A percentile compares a stretch with the other conserved stretches of the same genome.
These are phyloP conservation scores for Gossypium thurberi DNA, from an alignment of 345 rosid genomes.

Conservation along the genomic window DNA sequence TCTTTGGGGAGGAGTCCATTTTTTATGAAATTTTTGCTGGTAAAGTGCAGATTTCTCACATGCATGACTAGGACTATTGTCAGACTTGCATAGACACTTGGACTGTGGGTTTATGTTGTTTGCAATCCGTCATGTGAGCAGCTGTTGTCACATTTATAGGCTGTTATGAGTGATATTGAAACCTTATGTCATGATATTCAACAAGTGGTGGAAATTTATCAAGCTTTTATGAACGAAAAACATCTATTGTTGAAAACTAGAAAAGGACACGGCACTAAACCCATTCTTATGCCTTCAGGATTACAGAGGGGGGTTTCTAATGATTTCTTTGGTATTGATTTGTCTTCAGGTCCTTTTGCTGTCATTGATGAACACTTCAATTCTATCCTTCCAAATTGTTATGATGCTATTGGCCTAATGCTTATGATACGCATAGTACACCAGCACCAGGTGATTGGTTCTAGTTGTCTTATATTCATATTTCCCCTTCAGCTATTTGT, in stretches of 20 bases:
- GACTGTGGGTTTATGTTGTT: neutral
- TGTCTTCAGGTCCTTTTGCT: conserved; percentile 82
- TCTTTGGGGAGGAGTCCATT: conserved; percentile 90
- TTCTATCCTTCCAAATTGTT: conserved; percentile 76
- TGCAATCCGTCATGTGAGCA: neutral
- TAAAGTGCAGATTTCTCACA: conserved; percentile 18
- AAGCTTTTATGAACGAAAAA: neutral
- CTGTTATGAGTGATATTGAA: neutral
- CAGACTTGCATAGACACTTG: neutral
- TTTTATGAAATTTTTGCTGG: conserved; percentile 88
- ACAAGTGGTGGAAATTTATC: neutral
- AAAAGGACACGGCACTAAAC: neutral
- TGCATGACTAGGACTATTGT: neutral
- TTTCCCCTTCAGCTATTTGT: neutral
- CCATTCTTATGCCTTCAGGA: neutral
- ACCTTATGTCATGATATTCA: neutral
- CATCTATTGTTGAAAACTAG: neutral
- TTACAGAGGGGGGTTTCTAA: neutral
- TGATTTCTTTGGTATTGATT: conserved; percentile 7
- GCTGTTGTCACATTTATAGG: neutral
- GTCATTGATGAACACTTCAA: conserved; percentile 91
- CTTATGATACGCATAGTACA: conserved; percentile 95
- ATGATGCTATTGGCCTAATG: conserved; percentile 96
- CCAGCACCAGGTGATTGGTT: conserved; percentile 76
- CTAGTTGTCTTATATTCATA: neutral